These are phyloP conservation scores for Pascua sp. DNA, from an alignment of 1,284 basidiomycete genomes.

Conservation along the genomic window DNA sequence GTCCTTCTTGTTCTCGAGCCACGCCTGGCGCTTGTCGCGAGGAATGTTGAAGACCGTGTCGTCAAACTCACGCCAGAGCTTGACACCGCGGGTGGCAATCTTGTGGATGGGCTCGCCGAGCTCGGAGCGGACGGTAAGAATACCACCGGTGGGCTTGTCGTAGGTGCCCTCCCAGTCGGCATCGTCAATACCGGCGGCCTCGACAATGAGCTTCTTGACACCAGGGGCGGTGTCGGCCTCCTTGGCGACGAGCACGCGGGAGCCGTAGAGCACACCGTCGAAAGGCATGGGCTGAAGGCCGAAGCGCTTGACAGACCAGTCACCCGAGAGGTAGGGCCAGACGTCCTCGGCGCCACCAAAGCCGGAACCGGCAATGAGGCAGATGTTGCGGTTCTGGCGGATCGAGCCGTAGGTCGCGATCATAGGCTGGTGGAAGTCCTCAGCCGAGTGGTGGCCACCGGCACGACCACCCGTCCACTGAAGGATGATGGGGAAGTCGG, in stretches of 20 bases:
- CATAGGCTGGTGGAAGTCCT: constrained; percentile 98
- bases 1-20: constrained; percentile 80
- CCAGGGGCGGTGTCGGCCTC: constrained; percentile 91
- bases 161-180: constrained; percentile 94
- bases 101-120: constrained; percentile 99
- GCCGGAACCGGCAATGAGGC: constrained; percentile 91
- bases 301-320: constrained; percentile 82
- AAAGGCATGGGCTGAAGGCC: constrained; percentile 96
- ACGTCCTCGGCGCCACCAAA: constrained; percentile 94
- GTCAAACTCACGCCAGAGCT: constrained; percentile 98
- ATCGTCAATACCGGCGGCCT: constrained; percentile 88
- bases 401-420: constrained; percentile 85
- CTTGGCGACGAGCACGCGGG: constrained; percentile 96
- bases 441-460: constrained; percentile 97
- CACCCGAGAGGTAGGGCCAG: constrained; percentile 95
- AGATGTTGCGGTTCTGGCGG: constrained; percentile 82
- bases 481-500: constrained; percentile 95
- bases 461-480: constrained; percentile 99
- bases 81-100: constrained; percentile 92
- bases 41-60: constrained; percentile 90
- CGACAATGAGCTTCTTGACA: constrained; percentile 95
- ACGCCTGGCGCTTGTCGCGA: constrained; percentile 87
- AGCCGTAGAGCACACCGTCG: constrained; percentile 93
- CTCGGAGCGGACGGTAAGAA: constrained; percentile 95
- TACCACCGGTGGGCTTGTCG: constrained; percentile 87